These are phyloP conservation scores for Mycena capillaripes DNA, from an alignment of 768 basidiomycete species.

Conservation along the genomic window DNA sequence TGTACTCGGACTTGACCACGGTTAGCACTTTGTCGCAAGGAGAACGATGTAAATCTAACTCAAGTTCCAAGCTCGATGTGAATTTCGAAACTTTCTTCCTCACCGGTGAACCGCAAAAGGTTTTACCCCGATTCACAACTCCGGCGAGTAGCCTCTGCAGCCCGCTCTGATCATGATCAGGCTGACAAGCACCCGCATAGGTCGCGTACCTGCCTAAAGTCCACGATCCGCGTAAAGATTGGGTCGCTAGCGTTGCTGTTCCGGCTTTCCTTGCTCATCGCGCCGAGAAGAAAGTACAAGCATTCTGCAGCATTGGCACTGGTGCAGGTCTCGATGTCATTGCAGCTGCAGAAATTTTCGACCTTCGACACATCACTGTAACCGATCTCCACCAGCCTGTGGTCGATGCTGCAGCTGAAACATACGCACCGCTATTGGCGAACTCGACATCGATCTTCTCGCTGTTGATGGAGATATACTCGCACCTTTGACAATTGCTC, in stretches of 20 bases:
- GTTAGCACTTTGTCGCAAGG: neutral
- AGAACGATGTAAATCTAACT: neutral
- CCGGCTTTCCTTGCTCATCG: constrained; percentile 1
- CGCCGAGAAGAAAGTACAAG: neutral
- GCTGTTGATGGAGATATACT: neutral
- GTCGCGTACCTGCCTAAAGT: constrained; percentile 4
- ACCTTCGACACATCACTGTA: neutral
- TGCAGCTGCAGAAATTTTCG: neutral
- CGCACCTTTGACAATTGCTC: neutral
- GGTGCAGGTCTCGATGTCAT: neutral
- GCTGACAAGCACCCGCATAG: neutral
- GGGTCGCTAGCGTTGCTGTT: constrained; percentile 6
- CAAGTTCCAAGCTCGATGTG: neutral
- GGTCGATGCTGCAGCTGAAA: neutral
- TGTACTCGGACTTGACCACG: neutral
- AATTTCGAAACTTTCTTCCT: neutral
- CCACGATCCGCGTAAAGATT: constrained; percentile 5
- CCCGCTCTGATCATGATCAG: neutral
- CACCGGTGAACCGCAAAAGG: neutral
- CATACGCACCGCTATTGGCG: neutral
- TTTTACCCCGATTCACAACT: neutral
- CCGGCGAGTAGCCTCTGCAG: neutral
- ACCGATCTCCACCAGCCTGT: neutral
- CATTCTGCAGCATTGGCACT: neutral
- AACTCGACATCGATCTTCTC: neutral